These are phyloP conservation scores for Neonectria hederae DNA, from an alignment of 2,329 filamentous ascomycete genomes.

Conservation along the genomic window DNA sequence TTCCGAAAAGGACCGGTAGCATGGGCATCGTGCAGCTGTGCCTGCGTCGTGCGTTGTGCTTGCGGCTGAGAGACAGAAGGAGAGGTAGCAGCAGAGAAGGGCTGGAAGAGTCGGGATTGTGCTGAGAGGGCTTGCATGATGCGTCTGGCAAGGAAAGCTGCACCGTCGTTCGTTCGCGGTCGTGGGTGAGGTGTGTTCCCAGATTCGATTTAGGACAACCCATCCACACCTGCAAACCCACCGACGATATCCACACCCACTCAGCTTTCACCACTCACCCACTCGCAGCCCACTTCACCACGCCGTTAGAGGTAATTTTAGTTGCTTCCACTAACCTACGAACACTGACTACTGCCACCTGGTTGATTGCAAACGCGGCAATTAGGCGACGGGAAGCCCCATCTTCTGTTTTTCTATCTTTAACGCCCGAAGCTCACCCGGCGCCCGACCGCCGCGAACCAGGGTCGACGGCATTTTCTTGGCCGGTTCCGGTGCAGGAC, in stretches of 20 bases:
- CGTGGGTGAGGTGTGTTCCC: neutral
- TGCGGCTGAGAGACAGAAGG: neutral
- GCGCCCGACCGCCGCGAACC: slow-evolving; percentile 7
- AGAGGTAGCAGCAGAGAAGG: too few relatives aligned
- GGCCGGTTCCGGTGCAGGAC: slow-evolving; percentile 21
- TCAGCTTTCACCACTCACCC: neutral
- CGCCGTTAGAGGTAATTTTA: neutral
- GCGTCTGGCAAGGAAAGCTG: neutral
- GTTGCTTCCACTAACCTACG: neutral
- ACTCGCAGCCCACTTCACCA: neutral
- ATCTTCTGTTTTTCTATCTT: neutral
- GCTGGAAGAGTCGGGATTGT: neutral
- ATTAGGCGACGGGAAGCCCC: slow-evolving; percentile 9
- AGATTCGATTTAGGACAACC: neutral
- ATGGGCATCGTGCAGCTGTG: slow-evolving; percentile 11
- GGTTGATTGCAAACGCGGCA: neutral
- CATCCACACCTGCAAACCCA: neutral
- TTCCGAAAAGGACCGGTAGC: slow-evolving; percentile 6
- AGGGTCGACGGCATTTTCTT: slow-evolving; percentile 21
- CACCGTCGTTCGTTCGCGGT: neutral
- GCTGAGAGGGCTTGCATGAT: neutral
- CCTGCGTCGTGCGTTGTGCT: slow-evolving; percentile 14
- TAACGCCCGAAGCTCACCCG: slow-evolving; percentile 21
- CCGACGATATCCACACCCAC: neutral
- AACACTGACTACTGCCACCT: neutral